Base-by-base conservation (phyloP, 2,329 filamentous ascomycete genomes). In the Colletotrichum musicola region DNA sequence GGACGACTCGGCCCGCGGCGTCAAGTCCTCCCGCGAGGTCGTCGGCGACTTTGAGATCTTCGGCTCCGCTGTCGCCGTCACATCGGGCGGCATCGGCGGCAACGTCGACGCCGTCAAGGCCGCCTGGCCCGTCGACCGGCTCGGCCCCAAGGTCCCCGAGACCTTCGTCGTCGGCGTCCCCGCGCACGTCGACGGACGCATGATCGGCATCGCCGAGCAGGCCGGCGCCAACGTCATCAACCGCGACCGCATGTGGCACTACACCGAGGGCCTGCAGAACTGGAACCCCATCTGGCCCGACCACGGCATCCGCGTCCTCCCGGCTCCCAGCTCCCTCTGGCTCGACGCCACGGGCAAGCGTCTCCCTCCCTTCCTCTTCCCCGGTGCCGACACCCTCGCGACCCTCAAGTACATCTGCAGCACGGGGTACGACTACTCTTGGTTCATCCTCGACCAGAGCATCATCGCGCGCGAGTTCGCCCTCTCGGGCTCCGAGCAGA, bases 171-270 rank as follows among this genome's bases (percentile, higher is more conserved):
- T 89, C 14, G 88, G 88, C 7, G 88, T 90, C 3, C 88, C 88
- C 0, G 86, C 86, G 0, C 87, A 90, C 71, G 88, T 90, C n/a
- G 88, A 90, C 71, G 88, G 88, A 2, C 84, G 87, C 60, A 89
- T 90, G 87, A 84, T 90, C 51, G 83, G 79, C 42, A 89, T 90
- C 58, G 77, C 86, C 2, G 83, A 88, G 74, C 61, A 73, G 1
- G 82, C 80, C 1, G 88, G 88, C 9, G 88, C 85, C 1, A 80
- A 82, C 65, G 73, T 89, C 68, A 81, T 90, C 79, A 90, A 90
- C 77, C 82, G 84, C 56, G 88, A 90, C 73, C 80, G 88, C 50
- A 90, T 90, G 88, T 90, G 88, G 88, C 88, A 90, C 75, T 90
- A 90, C 74, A 90, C 87, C 12, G 88, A 90, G 72, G 88, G 88